Evolutionary conservation across 1,284 basidiomycete genomes (phyloP).

Genomic region (Leccinum fuscescens): DNA sequence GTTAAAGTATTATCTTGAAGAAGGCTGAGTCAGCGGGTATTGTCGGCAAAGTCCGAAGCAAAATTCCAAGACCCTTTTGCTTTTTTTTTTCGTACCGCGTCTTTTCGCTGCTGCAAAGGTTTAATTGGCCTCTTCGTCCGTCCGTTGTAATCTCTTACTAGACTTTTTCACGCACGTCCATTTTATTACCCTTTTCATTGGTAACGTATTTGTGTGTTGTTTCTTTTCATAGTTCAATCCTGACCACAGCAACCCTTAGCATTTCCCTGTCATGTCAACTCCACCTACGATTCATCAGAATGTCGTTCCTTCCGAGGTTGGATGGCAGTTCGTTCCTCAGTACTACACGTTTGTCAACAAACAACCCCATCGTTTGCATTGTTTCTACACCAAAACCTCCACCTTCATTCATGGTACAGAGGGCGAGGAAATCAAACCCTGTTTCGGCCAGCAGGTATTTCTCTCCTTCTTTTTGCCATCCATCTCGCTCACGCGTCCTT

Average conservation of each 20-base stretch:
- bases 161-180: slow-evolving; percentile 38
- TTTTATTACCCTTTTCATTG: slow-evolving; percentile 34
- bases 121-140: slow-evolving; percentile 26
- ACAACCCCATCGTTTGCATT: slow-evolving; percentile 93
- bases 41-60: slow-evolving; percentile 30
- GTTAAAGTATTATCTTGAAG: not conserved
- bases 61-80: slow-evolving; percentile 25
- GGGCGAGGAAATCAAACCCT: slow-evolving; percentile 87
- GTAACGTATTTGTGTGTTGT: slow-evolving; percentile 14
- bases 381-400: slow-evolving; percentile 98
- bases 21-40: slow-evolving; percentile 30
- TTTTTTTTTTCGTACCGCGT: slow-evolving; percentile 25
- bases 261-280: slow-evolving; percentile 33
- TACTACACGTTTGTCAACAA: slow-evolving; percentile 99
- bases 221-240: not conserved
- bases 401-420: slow-evolving; percentile 96
- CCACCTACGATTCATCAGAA: slow-evolving; percentile 44
- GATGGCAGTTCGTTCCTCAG: slow-evolving; percentile 96
- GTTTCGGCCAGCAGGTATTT: slow-evolving; percentile 87
- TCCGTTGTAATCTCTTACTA: slow-evolving; percentile 35
- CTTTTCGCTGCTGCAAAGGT: slow-evolving; percentile 26
- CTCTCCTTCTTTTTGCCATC: not conserved
- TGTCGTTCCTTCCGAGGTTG: slow-evolving; percentile 84
- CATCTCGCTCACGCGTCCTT: slow-evolving; percentile 7
- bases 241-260: slow-evolving; percentile 21